These are phyloP conservation scores for Borovskyia barvae DNA, from an alignment of 208 protist species.

Conservation along the genomic window DNA sequence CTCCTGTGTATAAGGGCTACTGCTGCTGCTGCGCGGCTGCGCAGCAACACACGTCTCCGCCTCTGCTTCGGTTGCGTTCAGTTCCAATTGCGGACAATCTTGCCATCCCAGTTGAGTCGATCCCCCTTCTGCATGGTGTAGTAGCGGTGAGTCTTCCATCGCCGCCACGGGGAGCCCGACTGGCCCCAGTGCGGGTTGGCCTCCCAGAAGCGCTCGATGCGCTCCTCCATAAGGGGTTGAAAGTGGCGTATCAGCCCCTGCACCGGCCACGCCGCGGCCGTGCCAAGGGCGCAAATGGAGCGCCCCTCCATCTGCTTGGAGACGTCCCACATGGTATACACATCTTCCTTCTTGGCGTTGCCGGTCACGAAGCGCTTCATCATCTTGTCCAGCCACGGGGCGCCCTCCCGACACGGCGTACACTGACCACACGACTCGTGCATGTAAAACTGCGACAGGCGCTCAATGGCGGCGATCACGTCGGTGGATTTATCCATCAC, in stretches of 20 bases:
- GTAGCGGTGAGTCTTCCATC: slow-evolving; percentile 89
- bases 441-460: slow-evolving; percentile 97
- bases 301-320: slow-evolving; percentile 98
- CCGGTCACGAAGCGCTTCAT: slow-evolving; percentile 97
- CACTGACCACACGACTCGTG: slow-evolving; percentile 98
- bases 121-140: slow-evolving; percentile 91
- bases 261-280: slow-evolving; percentile 98
- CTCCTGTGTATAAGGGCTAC: no score
- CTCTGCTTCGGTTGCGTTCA: slow-evolving; percentile 29
- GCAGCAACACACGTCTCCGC: no score
- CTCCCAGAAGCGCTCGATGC: slow-evolving; percentile 91
- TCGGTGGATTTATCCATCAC: slow-evolving; percentile 99
- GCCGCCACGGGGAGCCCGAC: slow-evolving; percentile 74
- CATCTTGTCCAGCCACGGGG: slow-evolving; percentile 95
- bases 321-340: slow-evolving; percentile 97
- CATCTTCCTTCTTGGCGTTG: slow-evolving; percentile 96
- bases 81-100: slow-evolving; percentile 89
- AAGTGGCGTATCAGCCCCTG: slow-evolving; percentile 98
- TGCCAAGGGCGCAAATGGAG: slow-evolving; percentile 98
- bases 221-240: slow-evolving; percentile 93
- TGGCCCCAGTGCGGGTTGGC: slow-evolving; percentile 88
- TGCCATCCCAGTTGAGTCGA: slow-evolving; percentile 84
- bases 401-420: slow-evolving; percentile 98
- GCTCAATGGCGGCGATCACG: slow-evolving; percentile 95
- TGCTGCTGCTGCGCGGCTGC: no score